Evolutionary conservation across 306 rosid species (phyloP).

Genomic region (Fagus sylvatica): DNA sequence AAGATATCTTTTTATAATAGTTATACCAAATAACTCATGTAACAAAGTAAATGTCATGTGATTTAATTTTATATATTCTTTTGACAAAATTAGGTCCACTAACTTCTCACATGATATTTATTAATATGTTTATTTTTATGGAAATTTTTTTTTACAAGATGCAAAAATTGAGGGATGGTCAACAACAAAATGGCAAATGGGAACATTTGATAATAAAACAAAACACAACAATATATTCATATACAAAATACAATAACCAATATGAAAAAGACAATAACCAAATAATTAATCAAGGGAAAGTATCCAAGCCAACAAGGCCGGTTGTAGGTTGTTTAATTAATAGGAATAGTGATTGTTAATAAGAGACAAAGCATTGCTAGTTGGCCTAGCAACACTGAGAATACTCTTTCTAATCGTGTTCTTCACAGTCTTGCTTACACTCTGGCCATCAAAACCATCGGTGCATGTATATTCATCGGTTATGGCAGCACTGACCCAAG

Average conservation of each 20-base stretch:
- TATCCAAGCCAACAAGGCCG: neutral
- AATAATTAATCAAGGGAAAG: neutral
- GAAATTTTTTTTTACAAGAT: too few species aligned
- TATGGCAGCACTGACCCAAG: slow-evolving; percentile 45
- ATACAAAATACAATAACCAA: too few species aligned
- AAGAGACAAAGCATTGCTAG: slow-evolving; percentile 34
- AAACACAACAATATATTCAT: neutral
- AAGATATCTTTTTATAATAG: too few species aligned
- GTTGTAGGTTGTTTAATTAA: neutral
- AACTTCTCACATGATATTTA: too few species aligned
- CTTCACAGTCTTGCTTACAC: slow-evolving; percentile 3
- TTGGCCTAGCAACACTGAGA: neutral
- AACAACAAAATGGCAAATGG: neutral
- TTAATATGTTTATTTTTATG: too few species aligned
- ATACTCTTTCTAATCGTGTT: slow-evolving; percentile 1
- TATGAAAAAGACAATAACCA: neutral
- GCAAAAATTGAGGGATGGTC: neutral
- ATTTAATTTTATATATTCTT: too few species aligned
- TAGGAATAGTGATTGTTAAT: neutral
- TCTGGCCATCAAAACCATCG: slow-evolving; percentile 29
- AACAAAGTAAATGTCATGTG: too few species aligned
- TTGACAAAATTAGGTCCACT: too few species aligned
- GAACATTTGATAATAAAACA: neutral
- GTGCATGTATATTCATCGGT: slow-evolving; percentile 41
- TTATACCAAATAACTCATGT: too few species aligned